Evolutionary conservation across 805 yeast genomes (phyloP).

Genomic region (Spathaspora passalidarum): DNA sequence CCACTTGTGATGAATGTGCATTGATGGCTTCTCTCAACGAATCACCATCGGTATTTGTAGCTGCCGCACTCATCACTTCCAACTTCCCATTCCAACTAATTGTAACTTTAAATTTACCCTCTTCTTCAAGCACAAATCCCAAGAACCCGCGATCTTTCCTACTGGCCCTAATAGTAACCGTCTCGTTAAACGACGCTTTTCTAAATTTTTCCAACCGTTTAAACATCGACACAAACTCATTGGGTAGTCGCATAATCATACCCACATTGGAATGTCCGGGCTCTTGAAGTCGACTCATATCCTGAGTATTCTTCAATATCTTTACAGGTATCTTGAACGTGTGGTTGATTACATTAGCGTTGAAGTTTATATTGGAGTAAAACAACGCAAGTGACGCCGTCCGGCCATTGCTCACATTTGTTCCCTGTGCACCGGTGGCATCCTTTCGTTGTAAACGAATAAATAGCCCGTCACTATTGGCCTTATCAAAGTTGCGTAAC

Average conservation of each 20-base stretch:
- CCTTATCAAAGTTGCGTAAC: slow-evolving; percentile 51
- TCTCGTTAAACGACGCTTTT: slow-evolving; percentile 37
- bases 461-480: slow-evolving; percentile 48
- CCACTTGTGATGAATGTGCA: slow-evolving; percentile 13
- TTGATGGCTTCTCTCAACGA: slow-evolving; percentile 4
- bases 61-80: slow-evolving; percentile 32
- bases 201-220: slow-evolving; percentile 66
- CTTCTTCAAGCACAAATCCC: slow-evolving; percentile 53
- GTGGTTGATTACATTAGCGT: slow-evolving; percentile 52
- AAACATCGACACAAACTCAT: slow-evolving; percentile 50
- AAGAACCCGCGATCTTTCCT: slow-evolving; percentile 44
- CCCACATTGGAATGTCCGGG: slow-evolving; percentile 60
- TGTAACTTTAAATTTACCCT: slow-evolving; percentile 49
- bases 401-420: slow-evolving; percentile 26
- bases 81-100: slow-evolving; percentile 58
- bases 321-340: slow-evolving; percentile 71
- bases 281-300: slow-evolving; percentile 48
- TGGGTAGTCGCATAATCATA: slow-evolving; percentile 51
- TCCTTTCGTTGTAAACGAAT: slow-evolving; percentile 51
- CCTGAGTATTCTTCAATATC: slow-evolving; percentile 53
- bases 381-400: slow-evolving; percentile 54
- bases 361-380: slow-evolving; percentile 46
- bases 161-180: slow-evolving; percentile 49
- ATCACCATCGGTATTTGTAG: slow-evolving; percentile 7
- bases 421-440: slow-evolving; percentile 12